These are phyloP conservation scores for Wickerhamiella galacta DNA, from an alignment of 805 yeast species.

Conservation along the genomic window DNA sequence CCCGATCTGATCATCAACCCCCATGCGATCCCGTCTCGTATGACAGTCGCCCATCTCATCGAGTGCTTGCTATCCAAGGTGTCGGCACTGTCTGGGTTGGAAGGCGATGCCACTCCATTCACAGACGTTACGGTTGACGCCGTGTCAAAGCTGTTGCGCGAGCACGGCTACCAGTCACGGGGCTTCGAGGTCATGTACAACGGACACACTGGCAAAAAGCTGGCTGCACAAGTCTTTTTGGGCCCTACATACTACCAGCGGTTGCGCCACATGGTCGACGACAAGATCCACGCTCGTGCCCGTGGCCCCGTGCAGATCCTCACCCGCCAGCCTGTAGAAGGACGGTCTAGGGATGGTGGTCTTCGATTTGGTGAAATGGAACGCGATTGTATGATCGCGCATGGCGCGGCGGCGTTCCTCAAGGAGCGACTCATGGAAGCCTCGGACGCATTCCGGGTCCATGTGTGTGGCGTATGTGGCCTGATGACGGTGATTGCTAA, in stretches of 20 bases:
- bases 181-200: conserved; percentile 98
- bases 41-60: conserved; percentile 98
- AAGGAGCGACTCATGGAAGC: conserved; percentile 98
- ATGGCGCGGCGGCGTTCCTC: conserved; percentile 96
- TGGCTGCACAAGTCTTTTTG: conserved; percentile 96
- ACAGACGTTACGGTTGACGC: conserved; percentile 98
- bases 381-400: conserved; percentile 99
- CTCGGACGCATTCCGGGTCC: conserved; percentile 96
- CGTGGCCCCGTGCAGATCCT: conserved; percentile 97
- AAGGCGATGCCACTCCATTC: conserved; percentile 98
- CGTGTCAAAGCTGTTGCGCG: conserved; percentile 76
- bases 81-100: conserved; percentile 84
- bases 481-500: conserved; percentile 96
- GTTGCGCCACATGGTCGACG: conserved; percentile 98
- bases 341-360: conserved; percentile 99
- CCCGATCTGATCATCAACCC: conserved; percentile 97
- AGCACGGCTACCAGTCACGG: conserved; percentile 93
- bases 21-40: conserved; percentile 99
- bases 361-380: conserved; percentile 99
- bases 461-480: conserved; percentile 96
- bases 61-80: conserved; percentile 95
- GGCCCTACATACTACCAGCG: conserved; percentile 99
- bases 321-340: conserved; percentile 97
- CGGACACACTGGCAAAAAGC: conserved; percentile 95
- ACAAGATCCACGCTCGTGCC: conserved; percentile 97